Evolutionary conservation across 108 stramenopile species (phyloP).

Genomic region (Nitzschia sp.): DNA sequence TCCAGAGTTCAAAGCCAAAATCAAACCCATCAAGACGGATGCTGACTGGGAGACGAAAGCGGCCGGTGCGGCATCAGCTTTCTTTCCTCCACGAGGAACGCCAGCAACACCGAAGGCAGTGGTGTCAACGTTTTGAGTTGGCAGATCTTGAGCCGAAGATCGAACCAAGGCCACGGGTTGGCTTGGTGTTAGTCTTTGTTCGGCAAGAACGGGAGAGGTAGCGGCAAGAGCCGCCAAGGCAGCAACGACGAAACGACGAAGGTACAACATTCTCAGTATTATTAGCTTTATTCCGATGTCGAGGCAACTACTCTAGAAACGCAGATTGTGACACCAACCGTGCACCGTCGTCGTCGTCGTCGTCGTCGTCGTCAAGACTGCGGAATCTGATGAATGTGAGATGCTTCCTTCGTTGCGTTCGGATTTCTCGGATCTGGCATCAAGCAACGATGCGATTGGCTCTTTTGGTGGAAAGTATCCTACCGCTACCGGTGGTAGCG

Average conservation of each 20-base stretch:
- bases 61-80: neutral
- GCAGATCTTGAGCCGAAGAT: neutral
- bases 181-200: neutral
- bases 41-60: slow-evolving; percentile 12
- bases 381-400: no score
- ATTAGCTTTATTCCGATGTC: no score
- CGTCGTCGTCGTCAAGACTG: no score
- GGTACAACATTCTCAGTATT: neutral
- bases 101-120: neutral
- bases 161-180: neutral
- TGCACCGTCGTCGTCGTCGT: no score
- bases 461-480: neutral
- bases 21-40: slow-evolving; percentile 20
- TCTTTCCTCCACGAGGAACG: slow-evolving; percentile 7
- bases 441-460: neutral
- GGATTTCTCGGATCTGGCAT: no score
- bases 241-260: slow-evolving; percentile 1
- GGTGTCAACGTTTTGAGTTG: neutral
- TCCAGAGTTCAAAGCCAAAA: slow-evolving; percentile 54
- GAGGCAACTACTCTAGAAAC: no score
- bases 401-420: no score
- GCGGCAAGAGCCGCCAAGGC: neutral
- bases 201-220: neutral
- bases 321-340: no score
- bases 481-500: no score